Conservation (phyloP, 2,329 filamentous ascomycete species). For the Fusarium coicis region DNA sequence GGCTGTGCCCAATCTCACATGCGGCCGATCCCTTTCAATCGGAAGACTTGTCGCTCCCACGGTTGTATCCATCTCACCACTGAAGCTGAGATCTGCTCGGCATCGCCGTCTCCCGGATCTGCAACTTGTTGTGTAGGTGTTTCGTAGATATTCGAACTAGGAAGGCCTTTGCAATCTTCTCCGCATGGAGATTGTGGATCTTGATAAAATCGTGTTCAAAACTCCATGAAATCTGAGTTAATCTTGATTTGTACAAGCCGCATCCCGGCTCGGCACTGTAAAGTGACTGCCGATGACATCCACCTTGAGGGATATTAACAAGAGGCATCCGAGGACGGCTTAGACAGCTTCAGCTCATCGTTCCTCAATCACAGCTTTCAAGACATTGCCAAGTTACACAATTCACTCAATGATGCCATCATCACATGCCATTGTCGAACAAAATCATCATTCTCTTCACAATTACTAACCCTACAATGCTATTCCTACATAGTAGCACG, state of each 20-base stretch:
- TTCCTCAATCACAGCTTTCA: neutral
- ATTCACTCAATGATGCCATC: slow-evolving; percentile 9
- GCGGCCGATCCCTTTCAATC: slow-evolving; percentile 7
- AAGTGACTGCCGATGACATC: slow-evolving; percentile 12
- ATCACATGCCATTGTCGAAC: slow-evolving; percentile 12
- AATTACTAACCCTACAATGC: slow-evolving; percentile 9
- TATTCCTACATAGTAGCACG: neutral
- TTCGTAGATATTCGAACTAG: slow-evolving; percentile 2
- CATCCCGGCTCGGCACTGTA: slow-evolving; percentile 17
- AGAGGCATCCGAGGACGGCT: neutral
- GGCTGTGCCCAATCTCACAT: slow-evolving; percentile 11
- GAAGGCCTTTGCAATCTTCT: neutral
- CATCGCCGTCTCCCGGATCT: slow-evolving; percentile 33
- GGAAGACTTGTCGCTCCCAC: neutral
- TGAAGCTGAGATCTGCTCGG: slow-evolving; percentile 31
- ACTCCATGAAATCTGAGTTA: slow-evolving; percentile 1
- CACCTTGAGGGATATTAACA: neutral
- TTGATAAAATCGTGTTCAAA: neutral
- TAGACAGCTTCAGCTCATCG: neutral
- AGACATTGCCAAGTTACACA: neutral
- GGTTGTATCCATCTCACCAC: slow-evolving; percentile 7
- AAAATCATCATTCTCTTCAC: slow-evolving; percentile 12
- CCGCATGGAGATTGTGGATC: slow-evolving; percentile 22
- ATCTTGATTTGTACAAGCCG: slow-evolving; percentile 10
- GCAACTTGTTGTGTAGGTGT: slow-evolving; percentile 23